phyloP scores from a whole-genome alignment of 2,329 filamentous ascomycete species.

The Penicillium sp. region DNA sequence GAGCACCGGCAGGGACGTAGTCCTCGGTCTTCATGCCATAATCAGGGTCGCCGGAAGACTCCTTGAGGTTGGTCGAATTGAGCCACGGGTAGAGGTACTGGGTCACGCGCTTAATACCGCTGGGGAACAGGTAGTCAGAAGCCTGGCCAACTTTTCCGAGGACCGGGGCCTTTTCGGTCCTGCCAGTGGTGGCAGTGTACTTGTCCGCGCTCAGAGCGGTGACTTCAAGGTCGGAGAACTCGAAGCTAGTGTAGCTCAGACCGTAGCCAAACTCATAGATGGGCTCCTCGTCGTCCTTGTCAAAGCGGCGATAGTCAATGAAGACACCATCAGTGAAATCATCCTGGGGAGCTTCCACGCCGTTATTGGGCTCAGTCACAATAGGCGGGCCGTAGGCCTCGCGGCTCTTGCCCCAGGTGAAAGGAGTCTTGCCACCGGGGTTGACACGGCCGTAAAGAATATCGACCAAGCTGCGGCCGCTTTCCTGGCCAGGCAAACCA shows the following conservation, averaged over 20 bases:
- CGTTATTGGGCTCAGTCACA: constrained; percentile 56
- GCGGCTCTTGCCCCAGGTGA: constrained; percentile 54
- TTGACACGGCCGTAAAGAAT: constrained; percentile 66
- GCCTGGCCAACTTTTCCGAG: constrained; percentile 49
- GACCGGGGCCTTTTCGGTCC: constrained; percentile 51
- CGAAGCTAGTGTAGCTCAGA: constrained; percentile 60
- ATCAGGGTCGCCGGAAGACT: constrained; percentile 49
- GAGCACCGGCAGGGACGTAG: constrained; percentile 50
- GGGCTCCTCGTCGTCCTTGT: constrained; percentile 52
- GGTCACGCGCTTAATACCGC: constrained; percentile 47
- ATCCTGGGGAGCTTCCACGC: constrained; percentile 53
- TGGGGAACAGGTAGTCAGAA: constrained; percentile 54
- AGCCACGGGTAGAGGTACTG: constrained; percentile 62
- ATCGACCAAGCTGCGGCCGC: constrained; percentile 68
- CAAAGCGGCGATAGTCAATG: constrained; percentile 53
- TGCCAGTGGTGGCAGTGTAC: constrained; percentile 52
- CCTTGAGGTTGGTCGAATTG: constrained; percentile 54
- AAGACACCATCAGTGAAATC: constrained; percentile 59
- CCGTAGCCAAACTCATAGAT: constrained; percentile 61
- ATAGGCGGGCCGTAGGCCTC: constrained; percentile 55
- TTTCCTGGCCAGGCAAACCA: constrained; percentile 69
- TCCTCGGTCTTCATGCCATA: constrained; percentile 51
- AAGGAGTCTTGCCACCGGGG: constrained; percentile 58
- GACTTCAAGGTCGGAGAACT: constrained; percentile 56
- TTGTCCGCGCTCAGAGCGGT: constrained; percentile 40